A percentile compares a stretch with the other conserved stretches of the same genome.
Evolutionary conservation across 1,139 yeast species (phyloP).

Genomic region (Meyerozyma carpophila): DNA sequence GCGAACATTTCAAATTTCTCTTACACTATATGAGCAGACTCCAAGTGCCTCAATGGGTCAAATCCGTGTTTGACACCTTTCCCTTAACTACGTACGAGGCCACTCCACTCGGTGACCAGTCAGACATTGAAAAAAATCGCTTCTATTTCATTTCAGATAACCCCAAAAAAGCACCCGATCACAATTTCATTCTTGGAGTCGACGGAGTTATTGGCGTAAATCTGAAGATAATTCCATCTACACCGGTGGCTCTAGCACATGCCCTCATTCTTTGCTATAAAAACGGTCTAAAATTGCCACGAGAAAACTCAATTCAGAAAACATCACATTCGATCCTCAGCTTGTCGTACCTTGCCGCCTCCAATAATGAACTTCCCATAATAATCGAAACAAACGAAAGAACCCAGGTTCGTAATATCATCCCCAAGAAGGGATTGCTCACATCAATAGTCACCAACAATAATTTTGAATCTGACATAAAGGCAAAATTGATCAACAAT

Average conservation of each 20-base stretch:
- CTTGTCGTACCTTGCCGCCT: not conserved
- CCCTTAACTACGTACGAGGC: not conserved
- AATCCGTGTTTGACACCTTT: conserved; percentile 2
- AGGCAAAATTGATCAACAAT: not conserved
- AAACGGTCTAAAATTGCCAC: not conserved
- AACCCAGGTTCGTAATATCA: not conserved
- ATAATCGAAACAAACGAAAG: not conserved
- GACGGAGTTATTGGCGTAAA: not conserved
- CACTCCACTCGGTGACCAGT: not conserved
- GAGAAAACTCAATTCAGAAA: no score
- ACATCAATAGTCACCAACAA: not conserved
- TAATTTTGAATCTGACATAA: not conserved
- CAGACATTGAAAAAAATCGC: not conserved
- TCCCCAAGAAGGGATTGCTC: not conserved
- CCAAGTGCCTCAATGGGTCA: conserved; percentile 1
- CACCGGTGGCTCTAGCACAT: not conserved
- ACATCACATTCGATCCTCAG: not conserved
- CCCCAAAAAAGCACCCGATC: not conserved
- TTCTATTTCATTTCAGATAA: not conserved
- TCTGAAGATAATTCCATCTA: not conserved
- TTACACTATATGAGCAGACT: not conserved
- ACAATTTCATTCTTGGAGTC: not conserved
- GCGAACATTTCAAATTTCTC: not conserved
- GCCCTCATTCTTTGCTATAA: not conserved
- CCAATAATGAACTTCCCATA: conserved; percentile 1